Conservation (phyloP, 441 rosid species). For the Bruguiera hainesii region DNA sequence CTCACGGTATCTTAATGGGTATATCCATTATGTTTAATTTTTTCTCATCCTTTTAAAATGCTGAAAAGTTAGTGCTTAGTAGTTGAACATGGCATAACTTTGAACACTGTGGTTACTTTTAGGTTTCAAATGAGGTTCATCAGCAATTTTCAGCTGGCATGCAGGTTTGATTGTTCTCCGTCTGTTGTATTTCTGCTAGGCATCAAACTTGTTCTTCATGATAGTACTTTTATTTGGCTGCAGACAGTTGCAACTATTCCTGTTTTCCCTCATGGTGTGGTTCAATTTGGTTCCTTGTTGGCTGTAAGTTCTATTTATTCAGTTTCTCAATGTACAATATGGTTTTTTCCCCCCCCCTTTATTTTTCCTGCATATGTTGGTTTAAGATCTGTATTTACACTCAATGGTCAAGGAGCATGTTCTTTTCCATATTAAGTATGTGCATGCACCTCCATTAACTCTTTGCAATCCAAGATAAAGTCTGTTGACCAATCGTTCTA, state of each 20-base stretch:
- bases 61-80: not conserved
- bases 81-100: slow-evolving; percentile 13
- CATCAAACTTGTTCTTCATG: slow-evolving; percentile 10
- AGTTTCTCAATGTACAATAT: not conserved
- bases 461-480: too few relatives aligned
- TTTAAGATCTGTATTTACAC: not conserved
- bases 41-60: not conserved
- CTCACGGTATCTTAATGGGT: too few relatives aligned
- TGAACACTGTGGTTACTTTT: slow-evolving; percentile 19
- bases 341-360: not conserved
- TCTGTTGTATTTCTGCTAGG: slow-evolving; percentile 7
- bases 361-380: not conserved
- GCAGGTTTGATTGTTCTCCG: slow-evolving; percentile 54
- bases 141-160: slow-evolving; percentile 86
- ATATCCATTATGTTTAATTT: not conserved
- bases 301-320: slow-evolving; percentile 45
- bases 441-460: too few relatives aligned
- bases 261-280: slow-evolving; percentile 75
- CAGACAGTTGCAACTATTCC: slow-evolving; percentile 92
- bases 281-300: slow-evolving; percentile 81
- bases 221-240: slow-evolving; percentile 19
- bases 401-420: too few relatives aligned
- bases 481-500: too few relatives aligned
- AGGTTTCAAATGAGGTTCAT: slow-evolving; percentile 73
- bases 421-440: too few relatives aligned